Percentiles rank a stretch among this genome's conserved stretches.
These are phyloP conservation scores for Pseudogymnoascus sp. DNA, from an alignment of 2,329 filamentous ascomycete genomes.

Conservation along the genomic window DNA sequence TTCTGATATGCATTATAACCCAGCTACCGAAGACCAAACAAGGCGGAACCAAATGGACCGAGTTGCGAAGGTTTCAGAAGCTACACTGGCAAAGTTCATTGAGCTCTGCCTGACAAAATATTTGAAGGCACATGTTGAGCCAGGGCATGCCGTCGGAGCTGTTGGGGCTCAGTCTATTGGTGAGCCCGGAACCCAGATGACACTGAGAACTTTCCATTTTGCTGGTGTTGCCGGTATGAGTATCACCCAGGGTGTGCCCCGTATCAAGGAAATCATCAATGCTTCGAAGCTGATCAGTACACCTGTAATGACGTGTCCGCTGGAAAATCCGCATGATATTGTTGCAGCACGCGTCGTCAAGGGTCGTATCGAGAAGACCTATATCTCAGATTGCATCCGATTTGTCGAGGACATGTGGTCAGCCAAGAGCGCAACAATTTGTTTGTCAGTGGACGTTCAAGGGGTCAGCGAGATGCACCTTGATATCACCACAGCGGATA, in stretches of 20 bases:
- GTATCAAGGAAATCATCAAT: constrained; percentile 99
- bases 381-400: constrained; percentile 69
- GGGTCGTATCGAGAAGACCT: constrained; percentile 91
- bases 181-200: constrained; percentile 98
- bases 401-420: constrained; percentile 87
- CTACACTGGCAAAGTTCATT: constrained; percentile 70
- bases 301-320: constrained; percentile 80
- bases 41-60: constrained; percentile 45
- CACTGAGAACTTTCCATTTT: constrained; percentile 98
- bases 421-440: constrained; percentile 65
- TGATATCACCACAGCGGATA: constrained; percentile 66
- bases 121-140: constrained; percentile 82
- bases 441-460: constrained; percentile 72
- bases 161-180: constrained; percentile 97
- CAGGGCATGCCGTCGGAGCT: constrained; percentile 90
- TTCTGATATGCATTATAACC: constrained; percentile 24
- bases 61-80: constrained; percentile 74
- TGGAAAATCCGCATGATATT: constrained; percentile 68
- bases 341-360: constrained; percentile 85
- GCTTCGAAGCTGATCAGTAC: constrained; percentile 91
- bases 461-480: constrained; percentile 75
- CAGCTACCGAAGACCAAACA: constrained; percentile 23
- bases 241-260: constrained; percentile 96
- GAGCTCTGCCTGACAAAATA: constrained; percentile 81
- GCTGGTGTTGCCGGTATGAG: constrained; percentile 99